Base-by-base conservation (phyloP, 352 stramenopile genomes). In the Pythium oligandrum region DNA sequence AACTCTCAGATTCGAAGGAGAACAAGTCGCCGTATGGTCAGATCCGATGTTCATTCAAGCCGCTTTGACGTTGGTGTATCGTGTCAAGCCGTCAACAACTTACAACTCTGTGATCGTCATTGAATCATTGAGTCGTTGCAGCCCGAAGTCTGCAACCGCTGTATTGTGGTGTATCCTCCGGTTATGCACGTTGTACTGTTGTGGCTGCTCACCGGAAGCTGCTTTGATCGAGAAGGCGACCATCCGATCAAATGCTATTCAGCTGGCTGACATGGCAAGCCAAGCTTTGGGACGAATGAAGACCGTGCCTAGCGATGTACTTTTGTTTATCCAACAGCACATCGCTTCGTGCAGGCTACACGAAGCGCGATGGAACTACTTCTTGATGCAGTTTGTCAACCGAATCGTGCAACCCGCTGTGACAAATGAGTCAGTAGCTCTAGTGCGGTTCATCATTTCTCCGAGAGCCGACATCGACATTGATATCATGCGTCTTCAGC, bases 131-230 rank as follows among this genome's bases (percentile, higher is more conserved):
- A 26, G 17, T 26, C 17, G 17, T 26, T 26, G 17, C 17, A 26
- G 17, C 17, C 17, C 17, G 17, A 26, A 26, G 17, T 26, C 17
- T 26, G 17, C 61, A 46, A 44, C 47, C 6, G 50, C 57, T 34
- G 34, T 74, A 17, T 49, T 88, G 31, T 90, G 77, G 79, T 51
- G 64, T 34, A 51, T 86, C 40, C 35, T 90, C 30, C 63, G 78
- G 34, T 67, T 80, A 38, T 90, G 79, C 40, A 86, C 77, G 2
- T 74, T 61, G 38, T 57, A 73, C 32, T 88, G 77, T 44, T 88
- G 75, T 43, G 75, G 77, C 36, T 81, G 71, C 31, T 48, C 35
- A n/a, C 30, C 30, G 0, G 2, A 26, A 48, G 17, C 48, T 8
- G 35, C 11, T 36, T 32, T 33, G 5, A 34, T 44, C 0, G 12